Percentiles rank a stretch among this genome's conserved stretches.
Evolutionary conservation across 148 eudicot genomes (phyloP).

Genomic region (Dianthus caryophyllus): DNA sequence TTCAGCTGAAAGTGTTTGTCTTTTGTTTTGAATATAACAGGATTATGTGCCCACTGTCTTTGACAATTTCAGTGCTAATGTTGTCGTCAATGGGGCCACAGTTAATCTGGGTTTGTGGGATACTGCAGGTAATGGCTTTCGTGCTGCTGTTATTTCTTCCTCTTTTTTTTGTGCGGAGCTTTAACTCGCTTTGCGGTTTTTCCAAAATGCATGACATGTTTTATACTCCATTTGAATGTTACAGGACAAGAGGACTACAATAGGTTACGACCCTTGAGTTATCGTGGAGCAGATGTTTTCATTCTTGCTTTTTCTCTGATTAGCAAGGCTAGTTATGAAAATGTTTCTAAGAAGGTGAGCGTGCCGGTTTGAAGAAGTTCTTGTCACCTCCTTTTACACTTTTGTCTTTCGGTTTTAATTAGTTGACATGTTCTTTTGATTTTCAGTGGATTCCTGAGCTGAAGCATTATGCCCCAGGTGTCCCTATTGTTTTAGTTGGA

Average conservation of each 20-base stretch:
- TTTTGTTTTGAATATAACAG: constrained; percentile 39
- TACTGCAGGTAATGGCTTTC: constrained; percentile 70
- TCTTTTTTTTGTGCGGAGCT: background rate
- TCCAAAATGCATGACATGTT: background rate
- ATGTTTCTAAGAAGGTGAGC: constrained; percentile 83
- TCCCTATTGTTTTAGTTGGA: constrained; percentile 95
- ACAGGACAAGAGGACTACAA: constrained; percentile 98
- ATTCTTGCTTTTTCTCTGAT: constrained; percentile 91
- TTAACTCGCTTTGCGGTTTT: background rate
- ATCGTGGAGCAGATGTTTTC: constrained; percentile 96
- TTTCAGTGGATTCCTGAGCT: constrained; percentile 98
- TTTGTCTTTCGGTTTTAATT: constrained; percentile 18
- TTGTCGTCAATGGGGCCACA: constrained; percentile 83
- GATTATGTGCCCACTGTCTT: constrained; percentile 98
- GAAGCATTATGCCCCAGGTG: constrained; percentile 99
- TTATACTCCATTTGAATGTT: constrained; percentile 16
- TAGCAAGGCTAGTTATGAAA: constrained; percentile 96
- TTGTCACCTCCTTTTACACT: background rate
- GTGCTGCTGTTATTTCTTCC: constrained; percentile 3
- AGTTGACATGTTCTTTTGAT: constrained; percentile 10
- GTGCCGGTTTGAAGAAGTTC: background rate
- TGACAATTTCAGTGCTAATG: constrained; percentile 99
- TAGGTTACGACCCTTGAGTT: constrained; percentile 95
- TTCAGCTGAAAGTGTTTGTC: background rate
- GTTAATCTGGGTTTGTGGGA: constrained; percentile 97